A percentile compares a stretch with the other conserved stretches of the same genome.
Conservation (phyloP, 345 rosid genomes). For the Psidium guajava region DNA sequence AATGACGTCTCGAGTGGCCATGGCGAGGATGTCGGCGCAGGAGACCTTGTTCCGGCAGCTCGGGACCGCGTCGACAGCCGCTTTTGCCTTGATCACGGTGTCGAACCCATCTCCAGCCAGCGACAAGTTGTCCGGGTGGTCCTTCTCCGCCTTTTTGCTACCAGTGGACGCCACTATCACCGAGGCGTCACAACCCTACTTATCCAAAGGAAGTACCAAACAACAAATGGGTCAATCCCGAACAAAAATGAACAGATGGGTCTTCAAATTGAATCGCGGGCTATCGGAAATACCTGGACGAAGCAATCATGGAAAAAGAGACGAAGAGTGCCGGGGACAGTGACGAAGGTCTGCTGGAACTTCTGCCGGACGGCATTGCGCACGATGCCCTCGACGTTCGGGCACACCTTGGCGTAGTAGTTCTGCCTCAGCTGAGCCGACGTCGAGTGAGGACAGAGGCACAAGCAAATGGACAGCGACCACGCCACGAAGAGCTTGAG, state of each 20-base stretch:
- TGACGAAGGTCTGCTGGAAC: conserved; percentile 51
- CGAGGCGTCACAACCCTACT: conserved; percentile 79
- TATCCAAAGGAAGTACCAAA: not conserved
- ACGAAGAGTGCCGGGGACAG: conserved; percentile 73
- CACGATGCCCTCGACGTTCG: conserved; percentile 60
- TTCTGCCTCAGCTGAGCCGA: conserved; percentile 51
- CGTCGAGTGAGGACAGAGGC: conserved; percentile 24
- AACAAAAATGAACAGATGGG: not conserved
- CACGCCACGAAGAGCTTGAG: not conserved
- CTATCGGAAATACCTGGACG: conserved; percentile 29
- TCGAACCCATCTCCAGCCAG: conserved; percentile 90
- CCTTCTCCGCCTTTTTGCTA: conserved; percentile 64
- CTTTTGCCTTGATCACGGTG: conserved; percentile 72
- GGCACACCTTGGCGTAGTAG: conserved; percentile 47
- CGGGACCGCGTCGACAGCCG: conserved; percentile 38
- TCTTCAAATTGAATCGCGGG: not conserved
- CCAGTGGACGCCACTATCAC: conserved; percentile 41
- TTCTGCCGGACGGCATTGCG: conserved; percentile 30
- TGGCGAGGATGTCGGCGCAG: conserved; percentile 74
- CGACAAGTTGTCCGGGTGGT: conserved; percentile 70
- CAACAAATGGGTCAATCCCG: not conserved
- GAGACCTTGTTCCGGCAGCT: conserved; percentile 61
- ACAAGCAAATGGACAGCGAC: conserved; percentile 27
- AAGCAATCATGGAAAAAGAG: conserved; percentile 88
- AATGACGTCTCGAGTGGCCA: conserved; percentile 77